phyloP scores from a whole-genome alignment of 257 asterid genomes.

The Coffea eugenioides region DNA sequence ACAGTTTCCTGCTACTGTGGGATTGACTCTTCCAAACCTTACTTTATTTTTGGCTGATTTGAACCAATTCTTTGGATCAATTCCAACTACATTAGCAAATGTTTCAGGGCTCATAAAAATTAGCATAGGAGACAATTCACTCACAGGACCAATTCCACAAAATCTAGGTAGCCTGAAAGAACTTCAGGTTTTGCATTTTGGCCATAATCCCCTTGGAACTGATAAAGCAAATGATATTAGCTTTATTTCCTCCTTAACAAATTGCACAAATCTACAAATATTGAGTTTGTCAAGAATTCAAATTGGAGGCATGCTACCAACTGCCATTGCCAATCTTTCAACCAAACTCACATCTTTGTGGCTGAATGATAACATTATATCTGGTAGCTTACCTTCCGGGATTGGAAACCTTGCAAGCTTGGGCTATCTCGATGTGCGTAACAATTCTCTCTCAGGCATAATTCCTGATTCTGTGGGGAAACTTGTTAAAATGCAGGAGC shows the following conservation, averaged over 20 bases:
- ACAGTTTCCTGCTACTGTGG: constrained; percentile 10
- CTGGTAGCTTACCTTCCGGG: constrained; percentile 28
- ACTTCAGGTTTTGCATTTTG: constrained; percentile 18
- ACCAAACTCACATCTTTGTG: constrained; percentile 20
- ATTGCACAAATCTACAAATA: constrained; percentile 27
- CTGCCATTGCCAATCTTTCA: constrained; percentile 35
- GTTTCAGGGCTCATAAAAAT: constrained; percentile 16
- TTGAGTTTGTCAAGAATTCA: constrained; percentile 18
- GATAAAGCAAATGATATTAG: constrained; percentile 22
- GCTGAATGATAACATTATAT: constrained; percentile 27
- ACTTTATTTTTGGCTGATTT: constrained; percentile 9
- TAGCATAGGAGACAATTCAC: constrained; percentile 17
- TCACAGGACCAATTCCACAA: constrained; percentile 22
- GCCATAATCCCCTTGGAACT: constrained; percentile 30
- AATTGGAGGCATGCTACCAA: constrained; percentile 32
- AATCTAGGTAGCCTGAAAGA: constrained; percentile 20
- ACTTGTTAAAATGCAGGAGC: no score
- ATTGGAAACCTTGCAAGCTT: constrained; percentile 28
- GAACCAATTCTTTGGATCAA: constrained; percentile 18
- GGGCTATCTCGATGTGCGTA: no score
- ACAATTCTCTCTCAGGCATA: no score
- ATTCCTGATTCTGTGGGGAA: no score
- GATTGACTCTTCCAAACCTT: constrained; percentile 12
- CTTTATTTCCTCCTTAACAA: constrained; percentile 33
- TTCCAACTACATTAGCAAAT: constrained; percentile 24